Base-by-base conservation (phyloP, 768 basidiomycete genomes). In the Leccinum imitatum region DNA sequence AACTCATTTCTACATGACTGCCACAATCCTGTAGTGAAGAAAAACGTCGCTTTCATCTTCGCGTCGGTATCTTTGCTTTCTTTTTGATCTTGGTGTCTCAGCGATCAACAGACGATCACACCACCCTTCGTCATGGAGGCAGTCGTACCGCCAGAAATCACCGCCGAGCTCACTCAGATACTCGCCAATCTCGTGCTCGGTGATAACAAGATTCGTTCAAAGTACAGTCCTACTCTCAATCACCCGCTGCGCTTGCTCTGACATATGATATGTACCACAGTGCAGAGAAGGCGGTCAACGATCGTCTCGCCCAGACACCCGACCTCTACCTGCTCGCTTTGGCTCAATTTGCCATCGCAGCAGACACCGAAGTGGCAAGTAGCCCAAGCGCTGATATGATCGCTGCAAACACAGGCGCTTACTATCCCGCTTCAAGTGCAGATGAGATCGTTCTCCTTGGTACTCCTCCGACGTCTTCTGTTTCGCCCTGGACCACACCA, bases 361-460 rank as follows among this genome's bases (percentile, higher is more conserved):
- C 89, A 23, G 90, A 89, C 66, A 89, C 89, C 0, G 90, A 91
- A 72, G 87, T 91, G 75, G 90, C 90, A 65, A 72, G 88, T 81
- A 53, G 11, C 48, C 55, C 50, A 30, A 23, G 3, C 21, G 25
- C 37, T 59, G 31, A 55, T 53, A 23, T 60, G 48, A 56, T 63
- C 44, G 13, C 14, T 39, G 31, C 30, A 41, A 30, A 47, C 41
- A 4, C 50, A 11, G 35, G 17, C 33, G 48, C 62, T 64, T 59
- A 67, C 62, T 23, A 6, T 57, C 33, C 23, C 44, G 25, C 56
- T 56, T 60, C 56, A 50, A 66, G 59, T 60, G 31, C 61, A 91
- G 90, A 93, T 93, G 91, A 86, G 90, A 30, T 89, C 89, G 0
- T 92, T 93, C 73, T 90, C 91, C 2, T 78, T 92, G 30, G 90